phyloP scores from a whole-genome alignment of 1,284 basidiomycete species.

The Tylopilus sp. region DNA sequence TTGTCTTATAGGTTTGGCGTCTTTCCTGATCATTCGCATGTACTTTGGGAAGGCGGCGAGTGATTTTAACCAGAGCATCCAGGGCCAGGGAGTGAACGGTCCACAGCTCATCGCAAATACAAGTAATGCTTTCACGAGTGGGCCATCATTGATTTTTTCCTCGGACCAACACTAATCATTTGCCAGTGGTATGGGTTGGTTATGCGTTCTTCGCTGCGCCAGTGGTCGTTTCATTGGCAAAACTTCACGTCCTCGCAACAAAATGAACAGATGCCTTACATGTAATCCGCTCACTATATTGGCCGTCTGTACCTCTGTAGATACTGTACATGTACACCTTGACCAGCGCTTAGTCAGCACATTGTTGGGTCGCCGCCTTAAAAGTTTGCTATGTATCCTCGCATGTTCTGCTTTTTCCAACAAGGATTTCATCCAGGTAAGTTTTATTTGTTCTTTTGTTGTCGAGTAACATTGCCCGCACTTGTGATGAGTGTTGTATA shows the following conservation, averaged over 20 bases:
- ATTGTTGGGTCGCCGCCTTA: slow-evolving; percentile 29
- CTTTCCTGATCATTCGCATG: slow-evolving; percentile 72
- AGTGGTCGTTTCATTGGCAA: slow-evolving; percentile 66
- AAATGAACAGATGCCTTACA: slow-evolving; percentile 30
- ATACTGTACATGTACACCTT: too few species aligned
- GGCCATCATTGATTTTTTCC: slow-evolving; percentile 32
- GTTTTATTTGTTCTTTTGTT: slow-evolving; percentile 11
- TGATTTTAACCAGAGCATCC: slow-evolving; percentile 69
- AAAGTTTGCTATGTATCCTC: neutral
- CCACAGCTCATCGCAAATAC: slow-evolving; percentile 62
- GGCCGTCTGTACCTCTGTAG: too few species aligned
- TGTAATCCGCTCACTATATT: too few species aligned
- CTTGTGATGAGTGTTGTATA: slow-evolving; percentile 74
- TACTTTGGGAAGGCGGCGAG: slow-evolving; percentile 77
- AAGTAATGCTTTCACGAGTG: slow-evolving; percentile 75
- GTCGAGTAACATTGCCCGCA: too few species aligned
- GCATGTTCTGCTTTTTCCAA: neutral
- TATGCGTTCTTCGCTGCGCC: slow-evolving; percentile 74
- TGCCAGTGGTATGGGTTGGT: slow-evolving; percentile 71
- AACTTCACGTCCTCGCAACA: slow-evolving; percentile 57
- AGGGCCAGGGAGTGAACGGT: slow-evolving; percentile 48
- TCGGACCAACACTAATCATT: slow-evolving; percentile 3
- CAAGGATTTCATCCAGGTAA: slow-evolving; percentile 12
- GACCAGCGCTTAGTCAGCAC: too few species aligned
- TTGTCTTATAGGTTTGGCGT: slow-evolving; percentile 52